Evolutionary conservation across 1,284 basidiomycete species (phyloP).

Genomic region (Hymenochaete sp.): DNA sequence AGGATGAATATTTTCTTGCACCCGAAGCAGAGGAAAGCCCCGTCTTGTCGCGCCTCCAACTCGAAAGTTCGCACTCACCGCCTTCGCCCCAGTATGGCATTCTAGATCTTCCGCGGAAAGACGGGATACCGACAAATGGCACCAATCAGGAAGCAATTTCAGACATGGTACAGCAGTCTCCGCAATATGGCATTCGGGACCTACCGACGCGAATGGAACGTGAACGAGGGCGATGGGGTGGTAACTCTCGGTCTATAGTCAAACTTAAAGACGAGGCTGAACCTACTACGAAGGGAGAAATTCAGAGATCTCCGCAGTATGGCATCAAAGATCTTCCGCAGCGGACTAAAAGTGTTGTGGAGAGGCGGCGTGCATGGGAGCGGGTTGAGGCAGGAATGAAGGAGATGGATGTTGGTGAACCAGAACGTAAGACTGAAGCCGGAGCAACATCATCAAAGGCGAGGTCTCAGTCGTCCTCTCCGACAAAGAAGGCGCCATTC

Average conservation of each 20-base stretch:
- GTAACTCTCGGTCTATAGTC: neutral
- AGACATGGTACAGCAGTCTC: no score
- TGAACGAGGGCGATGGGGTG: neutral
- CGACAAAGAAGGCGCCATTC: neutral
- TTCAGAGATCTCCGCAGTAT: constrained; percentile 14
- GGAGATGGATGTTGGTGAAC: neutral
- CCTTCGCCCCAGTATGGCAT: constrained; percentile 26
- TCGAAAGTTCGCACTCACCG: no score
- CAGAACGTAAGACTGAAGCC: no score
- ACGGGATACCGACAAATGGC: no score
- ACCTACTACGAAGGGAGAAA: constrained; percentile 18
- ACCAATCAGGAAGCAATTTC: no score
- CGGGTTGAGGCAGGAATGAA: constrained; percentile 12
- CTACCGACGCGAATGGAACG: constrained; percentile 21
- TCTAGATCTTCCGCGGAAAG: constrained; percentile 21
- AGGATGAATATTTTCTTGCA: no score
- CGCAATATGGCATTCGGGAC: constrained; percentile 25
- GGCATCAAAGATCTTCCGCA: constrained; percentile 14
- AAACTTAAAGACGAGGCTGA: constrained; percentile 10
- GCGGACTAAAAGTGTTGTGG: constrained; percentile 14
- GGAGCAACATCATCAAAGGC: neutral
- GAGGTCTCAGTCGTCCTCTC: neutral
- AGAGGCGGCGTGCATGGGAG: constrained; percentile 13
- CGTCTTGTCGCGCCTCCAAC: no score
- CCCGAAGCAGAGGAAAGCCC: no score